Base-by-base conservation (phyloP, 2,329 filamentous ascomycete species). In the Pyrenophora graminea region DNA sequence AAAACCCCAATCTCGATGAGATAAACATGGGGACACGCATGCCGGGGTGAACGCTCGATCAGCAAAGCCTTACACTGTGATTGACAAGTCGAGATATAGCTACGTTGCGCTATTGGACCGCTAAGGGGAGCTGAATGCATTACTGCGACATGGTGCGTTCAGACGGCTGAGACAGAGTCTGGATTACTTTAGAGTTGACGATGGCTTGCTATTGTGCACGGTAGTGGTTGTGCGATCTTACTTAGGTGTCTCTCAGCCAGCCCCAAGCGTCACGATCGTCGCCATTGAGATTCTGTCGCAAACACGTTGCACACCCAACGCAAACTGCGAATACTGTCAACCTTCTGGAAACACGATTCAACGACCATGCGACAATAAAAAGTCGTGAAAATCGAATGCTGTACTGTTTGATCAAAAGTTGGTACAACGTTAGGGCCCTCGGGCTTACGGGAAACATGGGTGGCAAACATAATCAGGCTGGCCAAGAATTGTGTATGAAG, bases 131-230 rank as follows among this genome's bases (percentile, higher is more conserved):
- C 38, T 39, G 38, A 27, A 39, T 4, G 21, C 3, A 36, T 6
- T 45, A 36, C 42, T 25, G 32, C 21, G 21, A 37, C 23, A 17
- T 45, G 21, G 7, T 37, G 33, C 23, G 25, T n/a, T 38, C 21
- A 45, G 15, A 37, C 3, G 42, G 42, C 42, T 45, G 13, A n/a
- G 19, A 36, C 23, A 25, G 21, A 6, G 19, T 12, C 7, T 45
- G 33, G 33, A 34, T 38, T 33, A 30, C 19, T 21, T 15, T 21
- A 38, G 21, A 37, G 42, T 27, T 12, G 27, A 15, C 17, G 15
- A 34, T 38, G 42, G 42, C 42, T 45, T 45, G 33, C 12, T 45
- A 32, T 21, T 25, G 32, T 30, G 42, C 42, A 18, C 42, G 23
- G 42, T 45, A 15, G 15, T 18, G 15, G 12, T 27, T 37, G 32